phyloP scores from a whole-genome alignment of 2,329 filamentous ascomycete genomes.

The Sodiomyces alkalinus region DNA sequence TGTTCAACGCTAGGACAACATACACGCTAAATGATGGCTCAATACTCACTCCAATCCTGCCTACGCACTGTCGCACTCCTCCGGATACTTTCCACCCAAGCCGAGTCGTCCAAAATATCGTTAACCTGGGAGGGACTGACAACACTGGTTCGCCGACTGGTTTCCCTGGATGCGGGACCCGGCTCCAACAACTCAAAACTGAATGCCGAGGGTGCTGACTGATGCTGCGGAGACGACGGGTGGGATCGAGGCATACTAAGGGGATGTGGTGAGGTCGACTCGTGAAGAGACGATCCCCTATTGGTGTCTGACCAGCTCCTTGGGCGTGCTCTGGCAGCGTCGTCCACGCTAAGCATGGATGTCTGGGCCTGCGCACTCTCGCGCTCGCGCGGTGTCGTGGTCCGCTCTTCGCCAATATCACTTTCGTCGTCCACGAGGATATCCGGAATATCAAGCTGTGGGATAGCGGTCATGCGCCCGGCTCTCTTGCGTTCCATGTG shows the following conservation, averaged over 20 bases:
- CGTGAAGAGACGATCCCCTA: constrained; percentile 20
- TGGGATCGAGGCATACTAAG: constrained; percentile 36
- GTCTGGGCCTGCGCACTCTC: constrained; percentile 13
- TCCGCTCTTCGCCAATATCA: constrained; percentile 19
- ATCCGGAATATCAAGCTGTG: constrained; percentile 72
- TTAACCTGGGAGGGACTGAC: constrained; percentile 66
- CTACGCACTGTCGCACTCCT: constrained; percentile 61
- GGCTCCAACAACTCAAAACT: constrained; percentile 42
- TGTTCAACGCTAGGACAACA: no score
- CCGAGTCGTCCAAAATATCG: constrained; percentile 73
- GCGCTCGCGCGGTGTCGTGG: constrained; percentile 7
- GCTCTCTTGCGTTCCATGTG: constrained; percentile 56
- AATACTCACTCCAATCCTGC: constrained; percentile 13
- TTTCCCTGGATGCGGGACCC: constrained; percentile 18
- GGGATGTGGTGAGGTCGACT: constrained; percentile 25
- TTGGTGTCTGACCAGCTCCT: constrained; percentile 29
- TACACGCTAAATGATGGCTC: no score
- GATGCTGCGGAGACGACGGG: constrained; percentile 22
- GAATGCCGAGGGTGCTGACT: constrained; percentile 35
- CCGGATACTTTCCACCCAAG: constrained; percentile 86
- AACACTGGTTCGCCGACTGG: constrained; percentile 48
- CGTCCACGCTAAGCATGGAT: constrained; percentile 19
- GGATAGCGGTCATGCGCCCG: constrained; percentile 62
- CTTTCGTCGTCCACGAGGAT: constrained; percentile 77
- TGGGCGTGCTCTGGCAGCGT: constrained; percentile 19